Base-by-base conservation (phyloP, 495 filamentous ascomycete genomes). In the Lophiotrema nucula region DNA sequence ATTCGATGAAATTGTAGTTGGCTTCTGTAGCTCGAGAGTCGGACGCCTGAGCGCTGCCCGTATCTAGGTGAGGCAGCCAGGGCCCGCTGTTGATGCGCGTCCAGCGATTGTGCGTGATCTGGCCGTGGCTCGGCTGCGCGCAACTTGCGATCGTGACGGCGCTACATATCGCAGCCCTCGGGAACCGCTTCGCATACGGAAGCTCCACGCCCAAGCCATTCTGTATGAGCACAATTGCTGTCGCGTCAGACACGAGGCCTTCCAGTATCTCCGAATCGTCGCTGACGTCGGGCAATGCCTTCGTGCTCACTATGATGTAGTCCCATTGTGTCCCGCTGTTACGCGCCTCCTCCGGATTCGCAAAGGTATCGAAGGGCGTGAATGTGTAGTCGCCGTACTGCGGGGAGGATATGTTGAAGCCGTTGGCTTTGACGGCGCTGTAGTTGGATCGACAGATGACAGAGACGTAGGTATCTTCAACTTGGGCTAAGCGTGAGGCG, bases 171-270 rank as follows among this genome's bases (percentile, higher is more conserved):
- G 79, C 76, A 10, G 67, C 76, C 10, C 58, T 8, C 0, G 83
- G 81, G 52, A 83, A 88, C 8, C 76, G 71, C 42, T 67, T 68
- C 26, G 81, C 76, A 69, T 86, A 85, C 0, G 83, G 76, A 11
- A 78, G 78, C 55, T 88, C 85, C 23, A 88, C 83, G 23, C 85
- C 85, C 10, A 88, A 77, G 23, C 85, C 85, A 68, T 88, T 88
- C 57, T 88, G 85, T 47, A 88, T 83, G 27, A 88, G 71, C 18
- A 88, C 82, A 55, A 88, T 79, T 12, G 59, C 56, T 16, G 67
- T 71, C 24, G 39, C 19, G 18, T 58, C 56, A 23, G 33, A 31
- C 19, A 73, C 67, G 21, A 73, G 49, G 1, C 69, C 69, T n/a
- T 70, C 69, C 12, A 73, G 49, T 38, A 71, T 54, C 44, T 45